A percentile compares a stretch with the other conserved stretches of the same genome.
Evolutionary conservation across 2,329 filamentous ascomycete genomes (phyloP).

Genomic region (Trichoderma semiorbis): DNA sequence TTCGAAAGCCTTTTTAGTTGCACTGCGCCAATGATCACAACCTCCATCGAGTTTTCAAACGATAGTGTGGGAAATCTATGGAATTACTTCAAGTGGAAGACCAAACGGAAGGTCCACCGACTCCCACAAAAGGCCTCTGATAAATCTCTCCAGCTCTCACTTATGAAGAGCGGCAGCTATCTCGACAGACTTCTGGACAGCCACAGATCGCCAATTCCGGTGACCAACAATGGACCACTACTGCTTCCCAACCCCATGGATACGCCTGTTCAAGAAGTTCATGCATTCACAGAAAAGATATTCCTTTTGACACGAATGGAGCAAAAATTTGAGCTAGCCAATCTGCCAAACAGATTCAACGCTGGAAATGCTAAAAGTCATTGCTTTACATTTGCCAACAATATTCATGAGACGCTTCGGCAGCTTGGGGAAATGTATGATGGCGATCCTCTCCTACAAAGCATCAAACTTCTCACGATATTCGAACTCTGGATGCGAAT

Average conservation of each 20-base stretch:
- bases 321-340: not conserved
- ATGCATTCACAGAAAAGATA: not conserved
- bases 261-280: not conserved
- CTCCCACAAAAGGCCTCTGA: slow-evolving; percentile 21
- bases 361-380: not conserved
- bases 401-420: not conserved
- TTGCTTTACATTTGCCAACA: not conserved
- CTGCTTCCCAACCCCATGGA: not conserved
- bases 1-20: not conserved
- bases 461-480: slow-evolving; percentile 18
- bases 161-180: slow-evolving; percentile 40
- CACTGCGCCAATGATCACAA: not conserved
- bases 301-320: not conserved
- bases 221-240: not conserved
- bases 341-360: not conserved
- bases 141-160: slow-evolving; percentile 32
- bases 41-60: slow-evolving; percentile 20
- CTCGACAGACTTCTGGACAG: slow-evolving; percentile 20
- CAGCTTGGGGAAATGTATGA: not conserved
- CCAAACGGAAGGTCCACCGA: slow-evolving; percentile 26
- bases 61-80: slow-evolving; percentile 35
- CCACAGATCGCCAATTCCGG: not conserved
- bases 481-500: slow-evolving; percentile 21
- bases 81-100: slow-evolving; percentile 37
- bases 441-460: slow-evolving; percentile 15